These are phyloP conservation scores for Anethum foeniculum DNA, from an alignment of 140 eudicot species.

Conservation along the genomic window DNA sequence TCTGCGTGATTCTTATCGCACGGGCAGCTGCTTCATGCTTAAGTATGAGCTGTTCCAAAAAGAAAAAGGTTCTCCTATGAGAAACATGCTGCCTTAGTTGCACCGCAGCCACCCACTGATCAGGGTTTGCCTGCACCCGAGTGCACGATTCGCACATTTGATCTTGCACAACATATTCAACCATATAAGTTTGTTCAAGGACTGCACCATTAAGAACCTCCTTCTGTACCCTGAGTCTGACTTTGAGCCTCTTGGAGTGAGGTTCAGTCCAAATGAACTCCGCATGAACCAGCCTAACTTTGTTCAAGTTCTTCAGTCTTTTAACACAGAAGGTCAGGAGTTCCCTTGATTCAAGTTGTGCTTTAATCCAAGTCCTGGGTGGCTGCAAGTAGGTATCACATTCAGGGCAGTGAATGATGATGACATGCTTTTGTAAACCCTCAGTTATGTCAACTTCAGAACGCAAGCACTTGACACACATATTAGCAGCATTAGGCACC, in stretches of 20 bases:
- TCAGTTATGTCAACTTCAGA: slow-evolving; percentile 11
- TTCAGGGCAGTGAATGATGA: slow-evolving; percentile 7
- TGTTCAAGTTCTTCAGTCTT: slow-evolving; percentile 8
- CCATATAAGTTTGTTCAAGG: slow-evolving; percentile 13
- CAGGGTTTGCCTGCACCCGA: slow-evolving; percentile 13
- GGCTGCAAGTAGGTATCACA: slow-evolving; percentile 17
- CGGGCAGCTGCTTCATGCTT: slow-evolving; percentile 15
- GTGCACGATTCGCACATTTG: slow-evolving; percentile 16
- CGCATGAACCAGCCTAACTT: slow-evolving; percentile 8
- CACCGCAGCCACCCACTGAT: slow-evolving; percentile 14
- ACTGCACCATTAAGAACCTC: slow-evolving; percentile 12
- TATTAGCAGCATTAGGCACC: slow-evolving; percentile 15
- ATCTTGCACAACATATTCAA: slow-evolving; percentile 13
- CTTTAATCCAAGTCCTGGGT: slow-evolving; percentile 12
- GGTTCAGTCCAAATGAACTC: slow-evolving; percentile 12
- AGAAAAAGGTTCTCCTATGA: slow-evolving; percentile 15
- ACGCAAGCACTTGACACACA: slow-evolving; percentile 11
- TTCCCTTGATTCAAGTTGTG: slow-evolving; percentile 14
- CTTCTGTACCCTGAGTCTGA: slow-evolving; percentile 10
- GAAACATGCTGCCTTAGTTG: slow-evolving; percentile 13
- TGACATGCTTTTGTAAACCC: slow-evolving; percentile 1
- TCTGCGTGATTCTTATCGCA: slow-evolving; percentile 26
- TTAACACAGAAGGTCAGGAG: slow-evolving; percentile 11
- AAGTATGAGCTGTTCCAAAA: slow-evolving; percentile 12
- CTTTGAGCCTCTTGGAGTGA: slow-evolving; percentile 13